These are phyloP conservation scores for Lactarius deliciosus DNA, from an alignment of 768 basidiomycete species.

Conservation along the genomic window DNA sequence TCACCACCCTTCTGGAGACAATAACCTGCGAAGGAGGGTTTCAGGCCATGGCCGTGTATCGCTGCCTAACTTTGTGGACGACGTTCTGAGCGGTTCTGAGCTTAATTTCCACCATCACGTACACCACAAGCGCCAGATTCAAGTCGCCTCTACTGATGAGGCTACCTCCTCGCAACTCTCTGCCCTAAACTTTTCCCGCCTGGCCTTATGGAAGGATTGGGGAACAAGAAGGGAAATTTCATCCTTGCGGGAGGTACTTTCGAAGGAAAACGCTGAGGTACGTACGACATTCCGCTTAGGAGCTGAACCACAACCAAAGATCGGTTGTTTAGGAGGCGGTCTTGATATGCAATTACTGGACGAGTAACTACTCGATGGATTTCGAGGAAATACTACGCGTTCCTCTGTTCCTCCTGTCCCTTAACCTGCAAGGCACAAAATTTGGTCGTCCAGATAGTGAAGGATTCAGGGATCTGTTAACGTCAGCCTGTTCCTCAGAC, in stretches of 20 bases:
- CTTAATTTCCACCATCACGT: conserved; percentile 8
- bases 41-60: background rate
- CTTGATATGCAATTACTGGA: background rate
- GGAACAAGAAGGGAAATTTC: background rate
- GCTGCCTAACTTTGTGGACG: background rate
- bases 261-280: background rate
- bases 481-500: background rate
- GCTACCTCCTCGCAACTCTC: background rate
- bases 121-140: background rate
- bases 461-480: background rate
- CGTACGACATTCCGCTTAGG: background rate
- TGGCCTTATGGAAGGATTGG: background rate
- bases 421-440: background rate
- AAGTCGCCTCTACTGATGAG: background rate
- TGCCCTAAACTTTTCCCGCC: background rate
- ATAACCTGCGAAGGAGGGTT: background rate
- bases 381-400: background rate
- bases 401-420: background rate
- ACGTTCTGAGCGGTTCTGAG: background rate
- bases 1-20: background rate
- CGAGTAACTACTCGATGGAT: background rate
- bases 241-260: background rate
- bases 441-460: background rate
- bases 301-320: background rate
- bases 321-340: background rate